Base-by-base conservation (phyloP, 1,284 basidiomycete genomes). In the Coniophora puteana region DNA sequence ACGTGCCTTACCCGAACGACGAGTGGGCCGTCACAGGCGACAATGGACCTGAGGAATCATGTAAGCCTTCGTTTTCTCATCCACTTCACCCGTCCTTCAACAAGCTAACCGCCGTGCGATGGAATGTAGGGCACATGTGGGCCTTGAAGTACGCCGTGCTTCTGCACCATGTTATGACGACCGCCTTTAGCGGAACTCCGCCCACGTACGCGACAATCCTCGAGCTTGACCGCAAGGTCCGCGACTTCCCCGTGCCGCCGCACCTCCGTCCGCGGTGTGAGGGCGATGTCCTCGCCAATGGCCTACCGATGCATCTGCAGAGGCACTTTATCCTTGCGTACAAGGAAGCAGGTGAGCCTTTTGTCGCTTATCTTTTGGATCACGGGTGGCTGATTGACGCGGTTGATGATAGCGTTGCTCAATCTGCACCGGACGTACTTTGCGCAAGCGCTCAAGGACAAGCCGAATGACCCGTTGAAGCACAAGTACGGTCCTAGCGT, bases 371-470 rank as follows among this genome's bases (percentile, higher is more conserved):
- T 27, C 25, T 11, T 5, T 27, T 49, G 26, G 29, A 18, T 41
- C 6, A 23, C 17, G 17, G 29, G 11, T 36, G 31, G 26, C 34
- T 42, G 23, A 44, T 33, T 26, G 32, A 11, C 11, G 38, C 17
- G 22, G 23, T 35, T n/a, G n/a, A 22, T 28, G 27, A 3, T 48
- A 87, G 83, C 74, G 1, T 64, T 85, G 16, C 61, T 88, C 23
- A 80, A 80, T 49, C 63, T 87, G 13, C 85, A 88, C 52, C 69
- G 82, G 26, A 67, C 73, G 16, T 85, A 82, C 54, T 82, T 86
- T 49, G 76, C 75, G 1, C 78, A 78, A 51, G 80, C 81, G 0
- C 55, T 88, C 16, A 72, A 74, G 34, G 80, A 83, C 31, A 65
- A 65, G 40, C 77, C 80, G 0, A 51, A 63, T 6, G 77, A 84